Evolutionary conservation across 805 yeast species (phyloP).

Genomic region (Ogataea methanolica): DNA sequence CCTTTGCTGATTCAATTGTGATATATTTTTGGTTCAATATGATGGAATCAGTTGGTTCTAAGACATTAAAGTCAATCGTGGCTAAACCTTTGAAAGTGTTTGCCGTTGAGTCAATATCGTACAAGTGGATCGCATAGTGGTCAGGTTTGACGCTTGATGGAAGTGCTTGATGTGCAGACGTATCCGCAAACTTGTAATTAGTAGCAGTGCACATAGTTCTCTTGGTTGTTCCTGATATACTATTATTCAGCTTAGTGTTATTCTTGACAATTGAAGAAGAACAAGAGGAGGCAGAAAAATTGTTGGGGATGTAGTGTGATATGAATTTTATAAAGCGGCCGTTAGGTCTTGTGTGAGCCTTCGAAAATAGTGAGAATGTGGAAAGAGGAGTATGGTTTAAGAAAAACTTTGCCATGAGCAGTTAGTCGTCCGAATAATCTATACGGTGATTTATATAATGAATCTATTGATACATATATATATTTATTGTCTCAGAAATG

Average conservation of each 20-base stretch:
- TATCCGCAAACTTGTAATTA: conserved; percentile 20
- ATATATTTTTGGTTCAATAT: conserved; percentile 46
- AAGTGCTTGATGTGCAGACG: conserved; percentile 44
- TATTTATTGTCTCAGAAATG: too few species aligned
- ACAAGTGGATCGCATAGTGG: conserved; percentile 63
- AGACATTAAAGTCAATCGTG: conserved; percentile 42
- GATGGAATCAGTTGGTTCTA: conserved; percentile 38
- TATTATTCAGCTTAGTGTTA: too few species aligned
- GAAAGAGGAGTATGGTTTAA: too few species aligned
- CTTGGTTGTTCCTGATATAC: background rate
- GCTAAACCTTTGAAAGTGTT: conserved; percentile 46
- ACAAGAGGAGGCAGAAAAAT: background rate
- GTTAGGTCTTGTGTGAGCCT: too few species aligned
- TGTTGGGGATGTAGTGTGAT: background rate
- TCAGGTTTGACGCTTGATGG: conserved; percentile 56
- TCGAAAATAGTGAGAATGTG: too few species aligned
- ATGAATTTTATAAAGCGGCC: too few species aligned
- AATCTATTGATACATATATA: too few species aligned
- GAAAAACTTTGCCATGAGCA: too few species aligned
- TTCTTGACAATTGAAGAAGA: background rate
- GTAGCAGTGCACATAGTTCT: conserved; percentile 2
- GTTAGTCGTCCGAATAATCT: too few species aligned
- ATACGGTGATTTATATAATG: too few species aligned
- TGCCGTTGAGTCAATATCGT: conserved; percentile 49
- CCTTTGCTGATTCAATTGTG: conserved; percentile 24